Conservation (phyloP, 306 rosid species). For the Gynostemma pentaphyllum region DNA sequence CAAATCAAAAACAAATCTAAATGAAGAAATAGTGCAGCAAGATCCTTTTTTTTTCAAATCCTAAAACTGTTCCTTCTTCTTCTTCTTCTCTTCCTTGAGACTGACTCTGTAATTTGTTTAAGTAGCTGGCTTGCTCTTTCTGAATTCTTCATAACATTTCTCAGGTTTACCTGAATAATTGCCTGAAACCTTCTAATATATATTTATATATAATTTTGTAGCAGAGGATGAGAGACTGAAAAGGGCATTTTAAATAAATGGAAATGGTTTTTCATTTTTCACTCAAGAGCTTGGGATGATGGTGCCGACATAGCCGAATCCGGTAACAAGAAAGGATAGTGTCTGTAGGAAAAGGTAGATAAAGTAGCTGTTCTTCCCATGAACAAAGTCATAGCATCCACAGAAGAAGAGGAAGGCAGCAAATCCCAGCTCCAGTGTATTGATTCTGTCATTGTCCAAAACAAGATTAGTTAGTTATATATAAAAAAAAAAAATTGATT, state of each 20-base stretch:
- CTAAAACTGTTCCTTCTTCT: constrained; percentile 23
- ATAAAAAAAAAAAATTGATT: no score
- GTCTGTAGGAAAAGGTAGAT: constrained; percentile 94
- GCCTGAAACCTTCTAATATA: constrained; percentile 1
- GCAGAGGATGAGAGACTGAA: not conserved
- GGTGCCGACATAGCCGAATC: constrained; percentile 94
- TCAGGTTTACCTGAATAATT: constrained; percentile 19
- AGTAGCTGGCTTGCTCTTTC: constrained; percentile 13
- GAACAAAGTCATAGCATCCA: constrained; percentile 89
- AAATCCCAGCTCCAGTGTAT: constrained; percentile 82
- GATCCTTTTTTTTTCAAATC: constrained; percentile 24
- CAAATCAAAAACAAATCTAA: constrained; percentile 28
- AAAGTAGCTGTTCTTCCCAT: constrained; percentile 89
- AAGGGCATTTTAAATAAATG: not conserved
- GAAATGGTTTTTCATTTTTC: not conserved
- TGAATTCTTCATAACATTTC: constrained; percentile 11
- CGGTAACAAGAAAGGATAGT: constrained; percentile 61
- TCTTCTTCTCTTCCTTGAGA: constrained; percentile 32
- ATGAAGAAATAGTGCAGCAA: constrained; percentile 3
- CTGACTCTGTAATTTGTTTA: constrained; percentile 16
- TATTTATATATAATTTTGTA: not conserved
- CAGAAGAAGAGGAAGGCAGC: constrained; percentile 78
- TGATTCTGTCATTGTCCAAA: constrained; percentile 36
- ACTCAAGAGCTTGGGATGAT: constrained; percentile 51
- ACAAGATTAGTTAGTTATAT: not conserved